These are phyloP conservation scores for Primulina tabacum DNA, from an alignment of 257 asterid species.

Conservation along the genomic window DNA sequence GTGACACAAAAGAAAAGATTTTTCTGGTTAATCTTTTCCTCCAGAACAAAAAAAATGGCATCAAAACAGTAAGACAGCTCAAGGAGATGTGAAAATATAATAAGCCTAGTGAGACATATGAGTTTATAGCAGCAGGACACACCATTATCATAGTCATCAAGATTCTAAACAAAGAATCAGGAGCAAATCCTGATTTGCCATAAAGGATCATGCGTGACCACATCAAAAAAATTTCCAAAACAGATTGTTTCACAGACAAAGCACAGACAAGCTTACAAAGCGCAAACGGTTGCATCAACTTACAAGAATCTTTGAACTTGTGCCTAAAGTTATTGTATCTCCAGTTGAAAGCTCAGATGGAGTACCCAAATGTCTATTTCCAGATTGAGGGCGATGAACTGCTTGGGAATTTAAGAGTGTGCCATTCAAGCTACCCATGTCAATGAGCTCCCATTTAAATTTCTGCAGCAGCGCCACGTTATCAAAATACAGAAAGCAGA, in stretches of 20 bases:
- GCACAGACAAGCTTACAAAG: neutral
- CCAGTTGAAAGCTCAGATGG: conserved; percentile 72
- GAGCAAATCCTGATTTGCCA: neutral
- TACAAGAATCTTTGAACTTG: conserved; percentile 69
- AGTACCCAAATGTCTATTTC: conserved; percentile 74
- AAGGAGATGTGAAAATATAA: neutral
- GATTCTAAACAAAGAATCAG: neutral
- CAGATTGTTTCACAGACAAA: neutral
- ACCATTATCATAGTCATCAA: too few species aligned
- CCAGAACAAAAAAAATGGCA: neutral
- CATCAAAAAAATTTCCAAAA: neutral
- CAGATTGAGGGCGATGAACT: conserved; percentile 53
- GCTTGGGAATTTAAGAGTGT: conserved; percentile 65
- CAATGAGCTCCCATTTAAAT: conserved; percentile 91
- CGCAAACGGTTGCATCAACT: conserved; percentile 22
- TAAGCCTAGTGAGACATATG: too few species aligned
- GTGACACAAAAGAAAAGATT: neutral
- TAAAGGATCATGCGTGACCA: neutral
- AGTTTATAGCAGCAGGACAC: too few species aligned
- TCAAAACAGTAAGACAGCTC: neutral
- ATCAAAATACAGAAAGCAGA: conserved; percentile 29
- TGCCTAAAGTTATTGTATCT: conserved; percentile 77
- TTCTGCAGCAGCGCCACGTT: conserved; percentile 47
- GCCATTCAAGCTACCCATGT: conserved; percentile 97
- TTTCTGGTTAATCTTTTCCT: too few species aligned